Evolutionary conservation across 352 stramenopile genomes (phyloP).

Genomic region (Aphanomyces astaci): DNA sequence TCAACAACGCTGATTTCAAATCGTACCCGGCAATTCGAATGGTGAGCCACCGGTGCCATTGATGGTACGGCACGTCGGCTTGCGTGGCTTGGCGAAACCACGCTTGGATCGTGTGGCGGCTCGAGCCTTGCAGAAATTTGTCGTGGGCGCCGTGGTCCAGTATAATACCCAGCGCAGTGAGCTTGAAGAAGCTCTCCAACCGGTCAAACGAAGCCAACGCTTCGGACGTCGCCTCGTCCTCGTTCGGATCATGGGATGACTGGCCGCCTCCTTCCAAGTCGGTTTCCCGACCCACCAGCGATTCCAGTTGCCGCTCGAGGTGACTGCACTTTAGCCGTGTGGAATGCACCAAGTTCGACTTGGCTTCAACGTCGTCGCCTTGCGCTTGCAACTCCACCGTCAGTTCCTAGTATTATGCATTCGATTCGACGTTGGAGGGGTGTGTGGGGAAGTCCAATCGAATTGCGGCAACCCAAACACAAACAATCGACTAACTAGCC

Average conservation of each 20-base stretch:
- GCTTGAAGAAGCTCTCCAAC: constrained; percentile 81
- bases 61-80: constrained; percentile 60
- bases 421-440: background rate
- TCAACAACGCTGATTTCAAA: no score
- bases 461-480: no score
- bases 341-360: constrained; percentile 49
- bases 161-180: constrained; percentile 80
- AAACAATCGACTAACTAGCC: no score
- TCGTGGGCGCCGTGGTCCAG: constrained; percentile 79
- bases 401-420: constrained; percentile 3
- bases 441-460: no score
- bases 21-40: constrained; percentile 45
- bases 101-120: constrained; percentile 69
- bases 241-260: no score
- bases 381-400: background rate
- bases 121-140: constrained; percentile 69
- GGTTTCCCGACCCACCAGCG: constrained; percentile 73
- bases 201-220: constrained; percentile 74
- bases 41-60: constrained; percentile 79
- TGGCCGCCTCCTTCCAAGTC: no score
- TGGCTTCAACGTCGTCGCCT: constrained; percentile 44
- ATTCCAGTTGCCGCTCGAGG: constrained; percentile 58
- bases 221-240: constrained; percentile 26
- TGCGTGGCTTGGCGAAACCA: constrained; percentile 76
- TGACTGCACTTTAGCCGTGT: constrained; percentile 55